Evolutionary conservation across 106 monocot species (phyloP), one percentile per base, ranked within the genome.

Genomic region (Dioscorea dumetorum): DNA sequence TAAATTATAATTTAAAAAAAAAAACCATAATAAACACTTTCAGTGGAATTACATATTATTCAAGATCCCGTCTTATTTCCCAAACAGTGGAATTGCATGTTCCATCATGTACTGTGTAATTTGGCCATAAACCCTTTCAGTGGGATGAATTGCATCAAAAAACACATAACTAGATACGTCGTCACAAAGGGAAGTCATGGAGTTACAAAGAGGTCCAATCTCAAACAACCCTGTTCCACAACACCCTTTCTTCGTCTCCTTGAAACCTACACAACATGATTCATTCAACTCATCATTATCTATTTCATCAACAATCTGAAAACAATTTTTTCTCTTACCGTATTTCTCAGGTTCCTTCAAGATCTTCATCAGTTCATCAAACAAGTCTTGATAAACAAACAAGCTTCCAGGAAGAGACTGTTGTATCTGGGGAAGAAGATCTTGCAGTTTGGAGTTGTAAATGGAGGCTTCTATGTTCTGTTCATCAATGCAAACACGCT

Each of bases 151-250:
- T 24, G 82, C 77, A 70, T 82, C 82, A 49, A 69, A 82, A 34
- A 82, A 82, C 56, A 74, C 57, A 58, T 50, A 78, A 5, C 52
- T 51, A 8, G 82, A 78, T 12, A 58, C 49, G 57, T 82, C 69
- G 18, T 54, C 34, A 61, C 82, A 82, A 19, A 61, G 21, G 33
- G 74, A 74, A 5, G 61, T 78, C 24, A 82, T 48, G 11, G 28
- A 15, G 67, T 73, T 78, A 70, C 82, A 82, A 17, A 78, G 51
- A 2, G 74, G 78, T 11, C 78, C 82, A 12, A 78, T 72, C 62
- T 82, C 82, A 49, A 64, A 48, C n/a, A 70, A 57, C 24, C 82
- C 82, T 33, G 78, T 78, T n/a, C 78, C 82, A 70, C 82, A 82
- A 48, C 82, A 82, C 23, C 82, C 82, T 58, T 56, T 74, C 4